phyloP scores from a whole-genome alignment of 2,329 filamentous ascomycete genomes.

The Chrysosporium keratinophilum region DNA sequence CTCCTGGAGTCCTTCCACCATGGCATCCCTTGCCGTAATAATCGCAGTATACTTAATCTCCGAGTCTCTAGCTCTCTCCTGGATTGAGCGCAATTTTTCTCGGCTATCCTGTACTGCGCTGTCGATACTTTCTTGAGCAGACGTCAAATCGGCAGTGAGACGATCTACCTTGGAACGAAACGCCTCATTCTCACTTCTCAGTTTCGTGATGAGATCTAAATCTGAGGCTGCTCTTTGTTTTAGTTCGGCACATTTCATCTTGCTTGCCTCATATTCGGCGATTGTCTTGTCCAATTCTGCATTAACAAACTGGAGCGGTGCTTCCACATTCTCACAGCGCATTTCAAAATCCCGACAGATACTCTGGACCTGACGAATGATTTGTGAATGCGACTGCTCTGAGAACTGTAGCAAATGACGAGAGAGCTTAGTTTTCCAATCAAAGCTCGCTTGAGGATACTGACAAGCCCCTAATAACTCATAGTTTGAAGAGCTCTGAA shows the following conservation, averaged over 20 bases:
- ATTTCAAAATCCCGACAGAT: conserved; percentile 34
- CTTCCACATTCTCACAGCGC: conserved; percentile 46
- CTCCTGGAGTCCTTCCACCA: conserved; percentile 34
- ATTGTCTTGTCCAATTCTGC: conserved; percentile 14
- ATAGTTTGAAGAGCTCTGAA: too few relatives aligned
- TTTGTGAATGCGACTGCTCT: conserved; percentile 36
- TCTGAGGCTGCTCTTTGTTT: conserved; percentile 30
- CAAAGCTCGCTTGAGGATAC: conserved; percentile 20
- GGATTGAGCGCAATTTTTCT: not conserved
- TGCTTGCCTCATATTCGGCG: too few relatives aligned
- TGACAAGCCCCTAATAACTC: not conserved
- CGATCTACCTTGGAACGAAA: conserved; percentile 30
- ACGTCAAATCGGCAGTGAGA: conserved; percentile 26
- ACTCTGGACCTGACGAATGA: conserved; percentile 42
- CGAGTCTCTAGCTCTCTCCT: conserved; percentile 22
- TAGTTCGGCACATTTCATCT: conserved; percentile 22
- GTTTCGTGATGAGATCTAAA: conserved; percentile 27
- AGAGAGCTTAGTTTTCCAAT: conserved; percentile 43
- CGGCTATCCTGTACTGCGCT: conserved; percentile 16
- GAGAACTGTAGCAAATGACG: conserved; percentile 37
- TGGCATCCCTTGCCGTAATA: conserved; percentile 38
- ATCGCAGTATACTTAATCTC: conserved; percentile 37
- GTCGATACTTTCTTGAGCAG: conserved; percentile 30
- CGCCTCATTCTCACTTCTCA: conserved; percentile 35
- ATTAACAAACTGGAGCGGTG: conserved; percentile 39